Evolutionary conservation across 768 basidiomycete species (phyloP).

Genomic region (Dacryopinax primogenitus): DNA sequence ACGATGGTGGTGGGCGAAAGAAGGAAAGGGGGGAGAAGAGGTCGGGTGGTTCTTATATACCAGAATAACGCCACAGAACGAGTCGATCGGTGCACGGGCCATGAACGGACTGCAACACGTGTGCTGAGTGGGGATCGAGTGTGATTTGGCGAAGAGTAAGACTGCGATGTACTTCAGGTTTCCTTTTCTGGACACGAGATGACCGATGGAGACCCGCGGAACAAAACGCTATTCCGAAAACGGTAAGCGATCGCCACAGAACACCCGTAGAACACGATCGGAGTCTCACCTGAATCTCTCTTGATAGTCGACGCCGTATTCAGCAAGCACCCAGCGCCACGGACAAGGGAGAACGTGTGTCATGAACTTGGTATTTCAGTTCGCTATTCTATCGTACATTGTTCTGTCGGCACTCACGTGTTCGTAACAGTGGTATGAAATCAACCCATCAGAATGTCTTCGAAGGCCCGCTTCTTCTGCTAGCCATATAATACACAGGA

Average conservation of each 20-base stretch:
- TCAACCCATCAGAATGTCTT: background rate
- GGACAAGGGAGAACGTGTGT: background rate
- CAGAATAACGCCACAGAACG: background rate
- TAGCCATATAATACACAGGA: background rate
- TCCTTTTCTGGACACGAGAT: background rate
- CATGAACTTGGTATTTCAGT: background rate
- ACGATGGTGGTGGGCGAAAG: background rate
- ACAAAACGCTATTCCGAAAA: background rate
- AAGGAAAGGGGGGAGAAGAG: background rate
- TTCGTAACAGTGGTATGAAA: background rate
- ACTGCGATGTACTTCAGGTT: background rate
- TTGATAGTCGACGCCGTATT: background rate
- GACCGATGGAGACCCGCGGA: background rate
- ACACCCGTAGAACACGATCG: background rate
- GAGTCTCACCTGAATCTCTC: background rate
- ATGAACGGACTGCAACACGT: background rate
- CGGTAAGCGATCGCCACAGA: background rate
- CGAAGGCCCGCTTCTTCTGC: background rate
- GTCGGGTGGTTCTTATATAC: slow-evolving; percentile 3
- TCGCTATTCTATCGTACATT: background rate
- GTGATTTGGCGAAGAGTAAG: slow-evolving; percentile 1
- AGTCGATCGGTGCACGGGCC: background rate
- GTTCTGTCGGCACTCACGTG: background rate
- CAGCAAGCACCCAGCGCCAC: background rate
- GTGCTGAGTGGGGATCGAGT: background rate